These are phyloP conservation scores for Artemisia argyi DNA, from an alignment of 129 eudicot genomes.

Conservation along the genomic window DNA sequence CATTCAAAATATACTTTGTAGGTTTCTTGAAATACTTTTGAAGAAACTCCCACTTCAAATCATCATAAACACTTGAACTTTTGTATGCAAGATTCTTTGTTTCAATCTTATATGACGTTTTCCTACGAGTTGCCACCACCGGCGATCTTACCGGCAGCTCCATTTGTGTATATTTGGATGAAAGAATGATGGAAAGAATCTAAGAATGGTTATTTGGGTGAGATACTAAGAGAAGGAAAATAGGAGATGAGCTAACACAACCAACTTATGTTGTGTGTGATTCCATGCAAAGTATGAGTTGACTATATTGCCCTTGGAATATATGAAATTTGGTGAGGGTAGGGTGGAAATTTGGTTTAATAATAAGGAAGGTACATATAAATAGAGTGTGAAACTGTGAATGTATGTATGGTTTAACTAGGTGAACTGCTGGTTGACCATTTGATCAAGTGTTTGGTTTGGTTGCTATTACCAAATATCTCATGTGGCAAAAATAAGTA, in stretches of 20 bases:
- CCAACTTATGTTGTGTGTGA: conserved; percentile 41
- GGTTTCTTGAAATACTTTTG: conserved; percentile 36
- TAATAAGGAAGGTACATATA: conserved; percentile 7
- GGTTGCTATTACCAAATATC: conserved; percentile 25
- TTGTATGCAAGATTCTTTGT: conserved; percentile 60
- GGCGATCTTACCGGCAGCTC: conserved; percentile 55
- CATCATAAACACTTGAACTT: conserved; percentile 34
- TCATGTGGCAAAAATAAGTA: not conserved
- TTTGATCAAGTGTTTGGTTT: conserved; percentile 36
- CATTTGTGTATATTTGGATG: conserved; percentile 41
- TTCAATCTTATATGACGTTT: conserved; percentile 47
- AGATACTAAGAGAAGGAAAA: conserved; percentile 23
- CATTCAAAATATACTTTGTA: conserved; percentile 56
- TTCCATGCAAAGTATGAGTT: conserved; percentile 35
- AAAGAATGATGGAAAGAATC: conserved; percentile 22
- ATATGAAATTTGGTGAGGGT: conserved; percentile 36
- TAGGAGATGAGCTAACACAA: conserved; percentile 82
- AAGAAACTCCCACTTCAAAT: conserved; percentile 26
- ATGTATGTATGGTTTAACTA: conserved; percentile 35
- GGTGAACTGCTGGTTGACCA: conserved; percentile 74
- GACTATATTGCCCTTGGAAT: conserved; percentile 38
- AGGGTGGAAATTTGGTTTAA: conserved; percentile 44
- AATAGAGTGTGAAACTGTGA: not conserved
- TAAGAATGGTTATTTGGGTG: conserved; percentile 31
- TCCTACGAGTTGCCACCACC: conserved; percentile 33